phyloP scores from a whole-genome alignment of 139 green algal genomes.

The Ostreobium quekettii region DNA sequence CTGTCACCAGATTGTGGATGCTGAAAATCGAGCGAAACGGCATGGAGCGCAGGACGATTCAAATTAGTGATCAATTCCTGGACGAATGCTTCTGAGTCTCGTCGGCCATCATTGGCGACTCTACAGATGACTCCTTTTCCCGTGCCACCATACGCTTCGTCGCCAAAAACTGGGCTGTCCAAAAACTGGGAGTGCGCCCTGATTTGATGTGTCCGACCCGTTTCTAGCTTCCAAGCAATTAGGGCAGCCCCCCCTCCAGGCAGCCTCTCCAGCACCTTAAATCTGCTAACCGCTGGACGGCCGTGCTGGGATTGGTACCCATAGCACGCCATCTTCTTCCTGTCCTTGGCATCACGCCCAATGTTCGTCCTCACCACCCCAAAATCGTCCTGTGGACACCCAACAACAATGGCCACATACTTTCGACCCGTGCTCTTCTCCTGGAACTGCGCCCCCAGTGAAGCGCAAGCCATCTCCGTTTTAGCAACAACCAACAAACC shows the following conservation, averaged over 20 bases:
- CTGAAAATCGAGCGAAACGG: constrained; percentile 63
- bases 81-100: no score
- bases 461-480: constrained; percentile 34
- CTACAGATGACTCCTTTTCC: no score
- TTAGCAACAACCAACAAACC: constrained; percentile 92
- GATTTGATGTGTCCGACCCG: constrained; percentile 93
- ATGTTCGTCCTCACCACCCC: constrained; percentile 67
- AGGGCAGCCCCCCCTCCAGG: constrained; percentile 60
- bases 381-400: constrained; percentile 22
- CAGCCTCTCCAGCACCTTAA: constrained; percentile 53
- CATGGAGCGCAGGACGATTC: constrained; percentile 70
- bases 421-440: constrained; percentile 33
- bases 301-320: constrained; percentile 42
- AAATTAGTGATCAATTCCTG: constrained; percentile 30
- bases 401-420: constrained; percentile 49
- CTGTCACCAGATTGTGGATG: constrained; percentile 52
- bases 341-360: constrained; percentile 49
- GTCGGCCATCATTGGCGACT: no score
- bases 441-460: constrained; percentile 76
- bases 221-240: constrained; percentile 84
- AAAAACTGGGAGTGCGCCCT: constrained; percentile 79
- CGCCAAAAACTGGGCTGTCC: constrained; percentile 70
- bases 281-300: constrained; percentile 63
- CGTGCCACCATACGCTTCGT: constrained; percentile 79
- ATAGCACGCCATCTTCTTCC: constrained; percentile 67